Percentiles rank a stretch among this genome's conserved stretches.
Conservation (phyloP, 2,329 filamentous ascomycete species). For the Paracamarosporium sp. region DNA sequence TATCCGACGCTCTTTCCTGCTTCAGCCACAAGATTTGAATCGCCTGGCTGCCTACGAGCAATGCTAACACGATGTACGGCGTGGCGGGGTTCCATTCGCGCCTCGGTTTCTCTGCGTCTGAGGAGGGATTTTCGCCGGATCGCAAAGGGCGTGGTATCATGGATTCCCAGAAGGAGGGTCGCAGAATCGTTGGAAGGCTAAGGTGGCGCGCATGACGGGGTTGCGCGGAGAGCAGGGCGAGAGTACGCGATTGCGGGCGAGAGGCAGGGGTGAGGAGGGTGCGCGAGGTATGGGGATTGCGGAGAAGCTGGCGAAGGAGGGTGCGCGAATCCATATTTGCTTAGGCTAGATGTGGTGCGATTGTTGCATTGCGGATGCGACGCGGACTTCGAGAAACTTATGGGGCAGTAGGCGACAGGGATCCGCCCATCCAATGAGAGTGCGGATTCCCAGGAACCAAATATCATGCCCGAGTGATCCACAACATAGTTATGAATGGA, state of each 20-base stretch:
- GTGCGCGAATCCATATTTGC: constrained; percentile 31
- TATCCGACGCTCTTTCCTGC: constrained; percentile 75
- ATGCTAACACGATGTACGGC: constrained; percentile 69
- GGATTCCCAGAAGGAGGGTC: constrained; percentile 47
- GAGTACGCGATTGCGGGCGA: constrained; percentile 29
- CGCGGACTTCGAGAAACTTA: constrained; percentile 15
- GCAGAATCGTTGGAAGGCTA: constrained; percentile 43
- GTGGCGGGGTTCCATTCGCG: constrained; percentile 65
- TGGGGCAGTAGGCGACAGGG: constrained; percentile 5
- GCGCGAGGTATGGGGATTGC: constrained; percentile 23
- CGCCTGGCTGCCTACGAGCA: constrained; percentile 92
- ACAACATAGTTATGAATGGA: too few species aligned
- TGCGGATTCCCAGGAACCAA: too few species aligned
- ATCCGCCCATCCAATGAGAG: neutral
- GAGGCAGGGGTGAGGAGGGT: constrained; percentile 18
- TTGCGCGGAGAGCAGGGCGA: constrained; percentile 25
- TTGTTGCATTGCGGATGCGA: neutral
- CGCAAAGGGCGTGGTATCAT: constrained; percentile 42
- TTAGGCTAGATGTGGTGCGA: neutral
- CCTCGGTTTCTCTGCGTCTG: constrained; percentile 15
- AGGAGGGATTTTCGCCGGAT: constrained; percentile 12
- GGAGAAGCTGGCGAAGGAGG: constrained; percentile 36
- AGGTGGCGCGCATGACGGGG: constrained; percentile 26
- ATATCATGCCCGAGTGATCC: too few species aligned
- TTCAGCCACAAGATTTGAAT: constrained; percentile 88